phyloP scores from a whole-genome alignment of 768 basidiomycete species.

The Lactarius deliciosus region DNA sequence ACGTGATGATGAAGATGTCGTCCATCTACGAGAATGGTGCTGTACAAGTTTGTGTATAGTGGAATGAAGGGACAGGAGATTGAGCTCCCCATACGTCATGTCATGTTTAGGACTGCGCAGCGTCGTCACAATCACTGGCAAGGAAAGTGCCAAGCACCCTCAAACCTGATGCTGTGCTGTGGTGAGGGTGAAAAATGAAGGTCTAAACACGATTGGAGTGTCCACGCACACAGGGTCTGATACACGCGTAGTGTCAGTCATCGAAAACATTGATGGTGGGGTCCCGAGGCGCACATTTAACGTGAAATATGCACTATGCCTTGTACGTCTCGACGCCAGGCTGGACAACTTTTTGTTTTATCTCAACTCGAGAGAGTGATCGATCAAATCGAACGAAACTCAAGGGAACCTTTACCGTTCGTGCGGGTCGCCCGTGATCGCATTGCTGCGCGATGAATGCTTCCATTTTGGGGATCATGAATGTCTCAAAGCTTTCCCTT shows the following conservation, averaged over 20 bases:
- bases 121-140: not conserved
- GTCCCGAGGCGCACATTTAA: not conserved
- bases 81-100: not conserved
- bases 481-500: not conserved
- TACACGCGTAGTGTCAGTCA: not conserved
- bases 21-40: not conserved
- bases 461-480: not conserved
- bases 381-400: constrained; percentile 14
- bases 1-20: constrained; percentile 1
- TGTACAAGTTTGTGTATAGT: not conserved
- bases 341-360: not conserved
- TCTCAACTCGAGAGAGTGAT: constrained; percentile 2
- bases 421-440: not conserved
- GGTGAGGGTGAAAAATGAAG: not conserved
- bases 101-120: not conserved
- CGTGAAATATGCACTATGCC: not conserved
- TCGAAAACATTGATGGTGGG: constrained; percentile 1
- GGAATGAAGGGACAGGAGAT: not conserved
- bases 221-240: not conserved
- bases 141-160: not conserved
- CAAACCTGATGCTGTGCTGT: not conserved
- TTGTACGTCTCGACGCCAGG: not conserved
- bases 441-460: not conserved
- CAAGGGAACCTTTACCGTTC: not conserved
- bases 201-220: not conserved